Evolutionary conservation across 495 filamentous ascomycete species (phyloP).

Genomic region (Neurospora sublineolata): DNA sequence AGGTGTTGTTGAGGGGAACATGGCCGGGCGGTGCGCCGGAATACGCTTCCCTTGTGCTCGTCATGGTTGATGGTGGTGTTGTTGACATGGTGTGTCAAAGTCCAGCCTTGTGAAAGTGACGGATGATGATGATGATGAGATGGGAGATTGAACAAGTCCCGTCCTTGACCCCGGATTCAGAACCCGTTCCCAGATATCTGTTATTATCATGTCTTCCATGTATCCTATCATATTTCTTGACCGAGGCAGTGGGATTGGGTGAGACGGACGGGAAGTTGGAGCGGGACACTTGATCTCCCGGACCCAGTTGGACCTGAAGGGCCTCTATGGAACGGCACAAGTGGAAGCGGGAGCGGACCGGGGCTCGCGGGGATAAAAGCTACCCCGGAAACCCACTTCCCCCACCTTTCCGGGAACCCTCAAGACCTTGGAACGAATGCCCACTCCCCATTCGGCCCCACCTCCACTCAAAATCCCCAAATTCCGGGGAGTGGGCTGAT

Average conservation of each 20-base stretch:
- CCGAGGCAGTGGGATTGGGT: neutral
- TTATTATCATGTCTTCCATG: neutral
- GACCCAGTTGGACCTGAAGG: neutral
- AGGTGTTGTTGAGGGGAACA: slow-evolving; percentile 13
- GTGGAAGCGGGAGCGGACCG: neutral
- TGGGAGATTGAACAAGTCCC: neutral
- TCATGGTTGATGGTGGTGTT: neutral
- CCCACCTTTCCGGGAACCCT: neutral
- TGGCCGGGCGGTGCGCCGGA: slow-evolving; percentile 12
- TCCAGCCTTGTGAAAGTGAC: neutral
- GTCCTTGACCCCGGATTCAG: neutral
- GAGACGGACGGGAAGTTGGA: neutral
- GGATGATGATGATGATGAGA: neutral
- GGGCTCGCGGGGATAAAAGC: neutral
- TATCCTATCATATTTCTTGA: neutral
- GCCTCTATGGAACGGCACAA: neutral
- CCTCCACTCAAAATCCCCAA: neutral
- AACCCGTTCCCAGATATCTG: neutral
- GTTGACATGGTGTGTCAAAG: neutral
- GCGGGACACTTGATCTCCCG: neutral
- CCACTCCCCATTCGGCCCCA: neutral
- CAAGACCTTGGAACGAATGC: neutral
- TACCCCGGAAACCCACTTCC: neutral
- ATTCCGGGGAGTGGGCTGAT: neutral
- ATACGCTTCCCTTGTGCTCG: slow-evolving; percentile 4